These are phyloP conservation scores for Polychaeton citri DNA, from an alignment of 2,329 filamentous ascomycete species.

Conservation along the genomic window DNA sequence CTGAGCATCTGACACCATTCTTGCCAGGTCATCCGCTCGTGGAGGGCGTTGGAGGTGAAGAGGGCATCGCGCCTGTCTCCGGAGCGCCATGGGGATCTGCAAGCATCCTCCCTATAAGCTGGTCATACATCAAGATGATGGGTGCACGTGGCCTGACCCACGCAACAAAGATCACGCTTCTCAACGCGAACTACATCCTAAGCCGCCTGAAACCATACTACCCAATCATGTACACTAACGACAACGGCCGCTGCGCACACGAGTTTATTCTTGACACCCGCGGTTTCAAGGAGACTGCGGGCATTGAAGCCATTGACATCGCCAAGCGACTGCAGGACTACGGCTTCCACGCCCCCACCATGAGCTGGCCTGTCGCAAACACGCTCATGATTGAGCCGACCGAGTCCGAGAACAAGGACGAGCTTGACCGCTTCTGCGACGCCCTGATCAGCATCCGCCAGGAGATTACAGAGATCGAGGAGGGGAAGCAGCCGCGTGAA, in stretches of 20 bases:
- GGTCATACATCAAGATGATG: conserved; percentile 95
- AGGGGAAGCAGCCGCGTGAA: conserved; percentile 59
- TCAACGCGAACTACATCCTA: conserved; percentile 96
- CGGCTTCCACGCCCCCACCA: conserved; percentile 92
- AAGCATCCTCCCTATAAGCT: conserved; percentile 85
- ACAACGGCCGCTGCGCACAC: conserved; percentile 77
- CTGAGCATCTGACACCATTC: conserved; percentile 62
- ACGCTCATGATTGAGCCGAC: conserved; percentile 98
- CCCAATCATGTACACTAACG: conserved; percentile 85
- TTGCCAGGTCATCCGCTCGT: conserved; percentile 59
- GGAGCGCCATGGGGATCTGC: conserved; percentile 79
- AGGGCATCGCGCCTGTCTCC: conserved; percentile 58
- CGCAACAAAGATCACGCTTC: conserved; percentile 80
- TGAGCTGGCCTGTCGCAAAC: conserved; percentile 91
- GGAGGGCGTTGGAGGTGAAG: conserved; percentile 38
- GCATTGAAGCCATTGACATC: conserved; percentile 84
- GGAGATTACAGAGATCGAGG: conserved; percentile 75
- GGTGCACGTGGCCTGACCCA: conserved; percentile 68
- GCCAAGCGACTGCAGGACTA: conserved; percentile 96
- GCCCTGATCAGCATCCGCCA: conserved; percentile 73
- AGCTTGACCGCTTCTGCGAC: conserved; percentile 87
- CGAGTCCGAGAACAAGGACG: conserved; percentile 80
- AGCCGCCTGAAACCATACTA: conserved; percentile 76
- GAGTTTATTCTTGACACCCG: conserved; percentile 92
- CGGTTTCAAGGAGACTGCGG: conserved; percentile 67